Base-by-base conservation (phyloP, 441 rosid genomes). In the Flueggea neowawraea region DNA sequence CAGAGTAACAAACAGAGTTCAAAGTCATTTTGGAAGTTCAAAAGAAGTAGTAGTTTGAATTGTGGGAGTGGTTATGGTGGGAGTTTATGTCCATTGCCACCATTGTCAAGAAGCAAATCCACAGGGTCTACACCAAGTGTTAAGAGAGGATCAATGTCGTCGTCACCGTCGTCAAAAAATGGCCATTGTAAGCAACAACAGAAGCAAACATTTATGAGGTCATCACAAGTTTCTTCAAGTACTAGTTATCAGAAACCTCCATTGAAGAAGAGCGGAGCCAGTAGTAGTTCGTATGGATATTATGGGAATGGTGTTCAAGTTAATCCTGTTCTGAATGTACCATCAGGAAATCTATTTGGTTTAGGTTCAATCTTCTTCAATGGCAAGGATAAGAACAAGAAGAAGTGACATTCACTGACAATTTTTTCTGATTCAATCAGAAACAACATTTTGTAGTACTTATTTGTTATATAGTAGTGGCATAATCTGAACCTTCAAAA, bases 1-100 rank as follows among this genome's bases (percentile, higher is more conserved):
- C 15, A 33, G 60, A 10, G 22, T 14, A 54, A 54, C 33, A 74
- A 78, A 62, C 77, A 68, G 0, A 75, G 69, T 11, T 79, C 94
- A 55, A 89, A 78, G 83, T 82, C 90, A 32, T 92, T 92, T 75
- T 92, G 98, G 95, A 60, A 87, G 52, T 87, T 91, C 74, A 82
- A 84, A 58, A 70, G 97, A 59, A 90, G 97, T 47, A 82, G 82
- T 33, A 90, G 97, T 69, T 76, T 81, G 72, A 86, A 84, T 55
- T 84, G 91, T 58, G 87, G 83, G 5, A 86, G 81, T 62, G 83
- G 86, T 0, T 86, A 83, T 31, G 91, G 93, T 10, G 68, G 87
- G 62, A 83, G 87, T 39, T 47, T 90, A 31, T 90, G 97, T 65
- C 91, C 94, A 50, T 60, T 90, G 52, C 97, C 91, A 31, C 87